A percentile compares a stretch with the other conserved stretches of the same genome.
These are phyloP conservation scores for Canavalia ensiformis DNA, from an alignment of 306 rosid species.

Conservation along the genomic window DNA sequence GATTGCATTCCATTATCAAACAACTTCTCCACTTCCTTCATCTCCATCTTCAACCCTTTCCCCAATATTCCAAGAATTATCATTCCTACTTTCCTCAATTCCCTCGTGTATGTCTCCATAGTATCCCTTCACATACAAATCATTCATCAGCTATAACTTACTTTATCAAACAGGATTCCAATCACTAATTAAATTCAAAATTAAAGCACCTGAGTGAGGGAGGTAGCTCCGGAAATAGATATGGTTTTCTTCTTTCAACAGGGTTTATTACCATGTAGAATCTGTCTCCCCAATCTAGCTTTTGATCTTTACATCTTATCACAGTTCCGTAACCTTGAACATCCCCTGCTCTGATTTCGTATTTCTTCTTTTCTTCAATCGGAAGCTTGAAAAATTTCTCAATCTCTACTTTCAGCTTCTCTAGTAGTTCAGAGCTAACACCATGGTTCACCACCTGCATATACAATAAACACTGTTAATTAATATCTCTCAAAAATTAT, in stretches of 20 bases:
- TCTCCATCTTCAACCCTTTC: constrained; percentile 58
- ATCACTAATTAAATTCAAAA: neutral
- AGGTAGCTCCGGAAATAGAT: constrained; percentile 71
- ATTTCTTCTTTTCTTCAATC: constrained; percentile 67
- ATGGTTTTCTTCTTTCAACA: constrained; percentile 59
- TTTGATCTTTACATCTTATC: constrained; percentile 60
- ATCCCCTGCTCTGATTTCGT: constrained; percentile 61
- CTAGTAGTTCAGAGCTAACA: constrained; percentile 56
- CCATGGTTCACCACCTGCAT: constrained; percentile 85
- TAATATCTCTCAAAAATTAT: neutral
- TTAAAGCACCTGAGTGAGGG: constrained; percentile 58
- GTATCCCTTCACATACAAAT: constrained; percentile 49
- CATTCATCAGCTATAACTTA: neutral
- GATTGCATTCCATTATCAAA: constrained; percentile 79
- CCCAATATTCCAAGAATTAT: constrained; percentile 57
- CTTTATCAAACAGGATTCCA: no score
- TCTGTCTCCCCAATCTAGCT: constrained; percentile 91
- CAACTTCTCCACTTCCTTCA: constrained; percentile 54
- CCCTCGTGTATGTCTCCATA: constrained; percentile 62
- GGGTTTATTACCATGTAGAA: constrained; percentile 70
- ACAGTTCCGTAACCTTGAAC: constrained; percentile 80
- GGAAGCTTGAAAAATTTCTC: constrained; percentile 77
- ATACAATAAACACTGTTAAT: neutral
- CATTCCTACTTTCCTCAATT: constrained; percentile 61
- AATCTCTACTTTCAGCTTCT: constrained; percentile 61